Conservation (phyloP, 257 asterid species). For the Ajuga chamaepitys region DNA sequence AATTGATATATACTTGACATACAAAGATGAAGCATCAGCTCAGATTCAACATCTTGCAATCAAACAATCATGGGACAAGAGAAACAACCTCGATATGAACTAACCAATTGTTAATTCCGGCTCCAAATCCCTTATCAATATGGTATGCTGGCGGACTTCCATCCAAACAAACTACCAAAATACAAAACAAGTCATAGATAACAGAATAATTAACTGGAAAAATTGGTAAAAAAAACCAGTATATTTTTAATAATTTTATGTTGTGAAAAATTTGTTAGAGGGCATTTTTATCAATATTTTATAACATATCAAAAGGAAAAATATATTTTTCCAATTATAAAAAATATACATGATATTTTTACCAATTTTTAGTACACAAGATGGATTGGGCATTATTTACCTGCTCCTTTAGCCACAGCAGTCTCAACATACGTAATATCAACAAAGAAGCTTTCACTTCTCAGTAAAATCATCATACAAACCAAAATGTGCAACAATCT, state of each 20-base stretch:
- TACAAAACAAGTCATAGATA: background rate
- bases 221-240: no score
- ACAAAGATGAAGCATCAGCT: background rate
- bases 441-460: constrained; percentile 29
- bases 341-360: no score
- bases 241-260: no score
- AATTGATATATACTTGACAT: background rate
- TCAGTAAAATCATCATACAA: constrained; percentile 23
- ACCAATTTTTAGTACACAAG: background rate
- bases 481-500: constrained; percentile 17
- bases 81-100: constrained; percentile 37
- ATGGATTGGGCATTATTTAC: constrained; percentile 13
- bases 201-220: no score
- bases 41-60: background rate
- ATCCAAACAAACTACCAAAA: constrained; percentile 40
- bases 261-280: no score
- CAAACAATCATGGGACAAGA: background rate
- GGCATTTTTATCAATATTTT: no score
- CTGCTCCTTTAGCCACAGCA: constrained; percentile 63
- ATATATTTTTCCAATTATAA: no score
- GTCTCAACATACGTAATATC: constrained; percentile 40
- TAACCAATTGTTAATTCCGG: constrained; percentile 50
- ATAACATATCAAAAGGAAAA: no score
- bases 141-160: constrained; percentile 63
- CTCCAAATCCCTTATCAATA: constrained; percentile 41